Conservation (phyloP, 495 filamentous ascomycete genomes). For the Penicillium manginii region DNA sequence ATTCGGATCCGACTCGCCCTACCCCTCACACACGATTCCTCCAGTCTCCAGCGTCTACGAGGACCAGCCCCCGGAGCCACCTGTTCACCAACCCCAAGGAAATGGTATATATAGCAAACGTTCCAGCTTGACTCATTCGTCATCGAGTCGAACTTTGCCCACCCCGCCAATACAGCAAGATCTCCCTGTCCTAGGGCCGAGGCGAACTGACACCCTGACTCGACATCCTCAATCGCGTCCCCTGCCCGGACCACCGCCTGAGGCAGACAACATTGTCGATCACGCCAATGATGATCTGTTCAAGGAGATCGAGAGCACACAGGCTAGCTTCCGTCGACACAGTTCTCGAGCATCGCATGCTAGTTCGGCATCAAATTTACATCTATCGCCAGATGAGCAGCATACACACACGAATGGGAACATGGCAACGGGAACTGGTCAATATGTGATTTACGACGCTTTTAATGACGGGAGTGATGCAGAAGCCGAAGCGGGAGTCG, state of each 20-base stretch:
- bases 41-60: conserved; percentile 32
- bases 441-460: conserved; percentile 55
- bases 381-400: conserved; percentile 44
- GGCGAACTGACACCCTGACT: conserved; percentile 55
- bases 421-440: conserved; percentile 46
- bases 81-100: conserved; percentile 41
- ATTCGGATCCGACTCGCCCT: conserved; percentile 35
- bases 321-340: conserved; percentile 31
- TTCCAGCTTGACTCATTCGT: conserved; percentile 39
- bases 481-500: conserved; percentile 84
- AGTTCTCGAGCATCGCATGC: conserved; percentile 28
- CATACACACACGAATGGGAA: conserved; percentile 57
- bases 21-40: conserved; percentile 30
- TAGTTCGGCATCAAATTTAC: conserved; percentile 26
- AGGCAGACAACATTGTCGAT: conserved; percentile 38
- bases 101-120: conserved; percentile 35
- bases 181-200: conserved; percentile 48
- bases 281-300: conserved; percentile 47
- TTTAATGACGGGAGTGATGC: conserved; percentile 83
- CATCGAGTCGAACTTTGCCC: conserved; percentile 44
- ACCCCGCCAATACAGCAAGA: conserved; percentile 46
- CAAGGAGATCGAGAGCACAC: conserved; percentile 49
- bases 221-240: conserved; percentile 64
- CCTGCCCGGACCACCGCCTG: conserved; percentile 60
- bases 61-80: conserved; percentile 53